These are phyloP conservation scores for Zarea fungicola DNA, from an alignment of 2,329 filamentous ascomycete genomes.

Conservation along the genomic window DNA sequence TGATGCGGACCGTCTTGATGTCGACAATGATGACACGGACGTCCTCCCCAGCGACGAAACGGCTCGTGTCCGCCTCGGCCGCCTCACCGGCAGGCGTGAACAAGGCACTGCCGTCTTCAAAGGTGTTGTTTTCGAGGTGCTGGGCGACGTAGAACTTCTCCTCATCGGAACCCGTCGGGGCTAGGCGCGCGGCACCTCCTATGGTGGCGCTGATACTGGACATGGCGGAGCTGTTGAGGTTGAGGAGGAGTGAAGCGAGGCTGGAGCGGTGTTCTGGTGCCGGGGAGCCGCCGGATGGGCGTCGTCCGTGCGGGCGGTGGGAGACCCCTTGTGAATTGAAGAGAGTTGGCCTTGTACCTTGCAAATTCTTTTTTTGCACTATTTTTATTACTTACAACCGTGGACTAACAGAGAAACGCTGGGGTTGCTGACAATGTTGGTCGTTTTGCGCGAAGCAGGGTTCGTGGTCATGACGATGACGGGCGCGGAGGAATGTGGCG, in stretches of 20 bases:
- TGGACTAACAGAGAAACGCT: slow-evolving; percentile 92
- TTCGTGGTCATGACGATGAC: slow-evolving; percentile 94
- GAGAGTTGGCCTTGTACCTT: slow-evolving; percentile 15
- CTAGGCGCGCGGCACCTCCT: slow-evolving; percentile 75
- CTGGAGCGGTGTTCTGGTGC: slow-evolving; percentile 63
- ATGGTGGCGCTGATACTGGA: slow-evolving; percentile 90
- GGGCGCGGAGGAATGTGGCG: slow-evolving; percentile 62
- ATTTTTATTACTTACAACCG: slow-evolving; percentile 66
- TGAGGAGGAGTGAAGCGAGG: slow-evolving; percentile 77
- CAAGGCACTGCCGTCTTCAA: slow-evolving; percentile 43
- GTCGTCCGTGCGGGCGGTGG: slow-evolving; percentile 67
- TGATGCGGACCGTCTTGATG: slow-evolving; percentile 80
- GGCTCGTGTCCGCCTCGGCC: slow-evolving; percentile 49
- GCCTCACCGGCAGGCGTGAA: slow-evolving; percentile 31
- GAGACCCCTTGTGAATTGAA: slow-evolving; percentile 62
- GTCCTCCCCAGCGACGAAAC: slow-evolving; percentile 74
- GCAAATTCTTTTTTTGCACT: no score
- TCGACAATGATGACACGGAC: slow-evolving; percentile 82
- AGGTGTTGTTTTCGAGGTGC: slow-evolving; percentile 91
- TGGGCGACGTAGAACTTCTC: slow-evolving; percentile 77
- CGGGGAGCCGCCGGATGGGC: slow-evolving; percentile 57
- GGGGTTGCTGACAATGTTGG: slow-evolving; percentile 78
- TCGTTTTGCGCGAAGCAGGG: slow-evolving; percentile 69
- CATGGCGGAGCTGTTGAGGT: slow-evolving; percentile 84
- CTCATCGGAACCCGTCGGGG: slow-evolving; percentile 69